Evolutionary conservation across 495 filamentous ascomycete genomes (phyloP), one percentile per base, ranked within the genome.

Genomic region (Tirmania nivea): DNA sequence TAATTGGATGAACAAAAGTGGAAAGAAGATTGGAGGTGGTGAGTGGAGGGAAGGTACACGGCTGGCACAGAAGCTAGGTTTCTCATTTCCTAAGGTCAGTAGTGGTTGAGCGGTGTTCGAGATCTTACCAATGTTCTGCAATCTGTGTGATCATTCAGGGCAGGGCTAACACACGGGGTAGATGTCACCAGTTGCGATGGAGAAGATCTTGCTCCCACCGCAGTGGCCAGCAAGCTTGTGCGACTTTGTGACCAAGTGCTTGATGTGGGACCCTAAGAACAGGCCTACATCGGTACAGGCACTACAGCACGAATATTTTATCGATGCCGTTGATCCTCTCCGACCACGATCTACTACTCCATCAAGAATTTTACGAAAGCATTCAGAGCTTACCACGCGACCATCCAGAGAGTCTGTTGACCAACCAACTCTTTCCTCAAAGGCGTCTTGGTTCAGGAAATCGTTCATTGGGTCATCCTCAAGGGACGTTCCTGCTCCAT

Each of bases 131-230:
- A n/a, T n/a, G 54, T 60, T 59, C 49, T 54, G 48, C 54, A n/a
- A 60, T 19, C 36, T 35, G 54, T 58, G 35, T 34, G 37, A 14
- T 14, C 35, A 50, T 50, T 11, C 10, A 55, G 37, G 10, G 17
- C 42, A 5, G 35, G 49, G 17, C 58, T 65, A 57, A 70, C 56
- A 47, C 52, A n/a, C 51, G 21, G 25, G 48, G 35, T 58, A 90
- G 81, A 99, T 99, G 92, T 86, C 90, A 42, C 92, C 92, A 19
- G 89, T 95, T 64, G 77, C 88, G 6, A 90, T 99, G 83, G 90
- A 95, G 56, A 86, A 83, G 31, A 92, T 96, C 58, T 74, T 96
- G 6, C 84, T 85, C 58, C 60, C 81, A 5, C 86, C 92, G 12
- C 83, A 90, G 63, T 99, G 92, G 92, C 90, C 92, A 4, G 70